phyloP scores from a whole-genome alignment of 805 yeast species.

The Sugiyamaella chiloensis region DNA sequence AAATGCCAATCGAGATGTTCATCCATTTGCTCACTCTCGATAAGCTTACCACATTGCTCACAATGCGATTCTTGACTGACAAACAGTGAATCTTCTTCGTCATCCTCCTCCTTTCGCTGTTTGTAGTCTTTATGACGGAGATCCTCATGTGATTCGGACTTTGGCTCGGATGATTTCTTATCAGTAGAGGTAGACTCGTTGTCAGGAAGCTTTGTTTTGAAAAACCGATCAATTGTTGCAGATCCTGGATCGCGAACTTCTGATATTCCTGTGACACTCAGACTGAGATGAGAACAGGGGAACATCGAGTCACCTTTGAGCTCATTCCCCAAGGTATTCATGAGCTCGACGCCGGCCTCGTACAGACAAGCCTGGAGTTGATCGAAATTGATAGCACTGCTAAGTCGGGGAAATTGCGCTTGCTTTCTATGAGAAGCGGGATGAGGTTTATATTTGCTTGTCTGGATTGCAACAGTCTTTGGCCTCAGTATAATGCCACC shows the following conservation, averaged over 20 bases:
- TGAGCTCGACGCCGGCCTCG: constrained; percentile 3
- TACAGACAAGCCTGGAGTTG: not conserved
- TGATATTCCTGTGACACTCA: constrained; percentile 13
- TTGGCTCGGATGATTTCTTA: not conserved
- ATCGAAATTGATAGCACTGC: constrained; percentile 10
- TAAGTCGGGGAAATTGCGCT: constrained; percentile 18
- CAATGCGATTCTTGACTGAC: constrained; percentile 26
- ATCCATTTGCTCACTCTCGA: constrained; percentile 20
- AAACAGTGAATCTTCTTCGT: constrained; percentile 16
- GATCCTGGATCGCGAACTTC: constrained; percentile 7
- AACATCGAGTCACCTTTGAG: constrained; percentile 7
- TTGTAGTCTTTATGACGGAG: not conserved
- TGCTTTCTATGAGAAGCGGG: constrained; percentile 24
- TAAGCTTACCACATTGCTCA: constrained; percentile 26
- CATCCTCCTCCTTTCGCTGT: constrained; percentile 7
- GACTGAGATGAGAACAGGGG: constrained; percentile 14
- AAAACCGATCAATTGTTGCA: constrained; percentile 7
- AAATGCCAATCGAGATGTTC: constrained; percentile 43
- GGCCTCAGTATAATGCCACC: constrained; percentile 46
- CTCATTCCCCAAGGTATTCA: constrained; percentile 7
- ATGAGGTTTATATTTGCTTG: constrained; percentile 27
- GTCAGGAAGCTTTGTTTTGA: not conserved
- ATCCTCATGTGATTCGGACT: not conserved
- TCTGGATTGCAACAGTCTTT: constrained; percentile 47
- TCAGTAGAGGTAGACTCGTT: not conserved